Conservation (phyloP, 2,329 filamentous ascomycete species). For the Saccharata proteae region DNA sequence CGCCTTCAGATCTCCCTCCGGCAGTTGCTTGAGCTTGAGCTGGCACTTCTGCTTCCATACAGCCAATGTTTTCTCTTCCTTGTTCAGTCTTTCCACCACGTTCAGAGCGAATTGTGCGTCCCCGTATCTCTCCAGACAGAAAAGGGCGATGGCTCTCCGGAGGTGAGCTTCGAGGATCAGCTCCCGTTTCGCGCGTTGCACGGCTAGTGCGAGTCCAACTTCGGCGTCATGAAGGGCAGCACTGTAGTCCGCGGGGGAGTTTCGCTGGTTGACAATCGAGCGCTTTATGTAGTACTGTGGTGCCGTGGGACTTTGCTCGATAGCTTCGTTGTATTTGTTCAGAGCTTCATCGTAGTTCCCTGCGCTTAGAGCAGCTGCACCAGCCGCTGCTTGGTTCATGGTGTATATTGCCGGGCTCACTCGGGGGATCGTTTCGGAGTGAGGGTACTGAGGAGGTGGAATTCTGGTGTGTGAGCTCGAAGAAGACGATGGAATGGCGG, state of each 20-base stretch:
- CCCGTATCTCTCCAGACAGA: constrained; percentile 56
- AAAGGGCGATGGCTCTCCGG: constrained; percentile 63
- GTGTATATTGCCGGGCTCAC: not conserved
- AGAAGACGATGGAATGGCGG: not conserved
- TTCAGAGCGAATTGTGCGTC: constrained; percentile 62
- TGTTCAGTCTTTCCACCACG: constrained; percentile 41
- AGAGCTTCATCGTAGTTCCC: constrained; percentile 59
- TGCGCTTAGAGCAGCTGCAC: constrained; percentile 44
- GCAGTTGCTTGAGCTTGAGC: constrained; percentile 37
- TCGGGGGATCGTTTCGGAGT: no score
- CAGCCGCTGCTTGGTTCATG: constrained; percentile 46
- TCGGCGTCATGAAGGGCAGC: constrained; percentile 35
- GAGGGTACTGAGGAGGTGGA: not conserved
- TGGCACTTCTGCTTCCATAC: constrained; percentile 49
- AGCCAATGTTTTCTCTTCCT: constrained; percentile 39
- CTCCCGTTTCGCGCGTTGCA: constrained; percentile 62
- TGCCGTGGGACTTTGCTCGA: constrained; percentile 51
- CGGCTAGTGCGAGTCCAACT: constrained; percentile 47
- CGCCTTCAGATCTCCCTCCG: constrained; percentile 35
- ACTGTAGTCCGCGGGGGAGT: constrained; percentile 35
- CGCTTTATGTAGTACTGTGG: constrained; percentile 73
- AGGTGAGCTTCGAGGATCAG: constrained; percentile 73
- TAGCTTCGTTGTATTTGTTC: constrained; percentile 49
- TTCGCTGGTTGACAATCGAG: constrained; percentile 63
- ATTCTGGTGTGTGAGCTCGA: not conserved